A percentile compares a stretch with the other conserved stretches of the same genome.
These are phyloP conservation scores for Tylopilus rubrobrunneus DNA, from an alignment of 768 basidiomycete species.

Conservation along the genomic window DNA sequence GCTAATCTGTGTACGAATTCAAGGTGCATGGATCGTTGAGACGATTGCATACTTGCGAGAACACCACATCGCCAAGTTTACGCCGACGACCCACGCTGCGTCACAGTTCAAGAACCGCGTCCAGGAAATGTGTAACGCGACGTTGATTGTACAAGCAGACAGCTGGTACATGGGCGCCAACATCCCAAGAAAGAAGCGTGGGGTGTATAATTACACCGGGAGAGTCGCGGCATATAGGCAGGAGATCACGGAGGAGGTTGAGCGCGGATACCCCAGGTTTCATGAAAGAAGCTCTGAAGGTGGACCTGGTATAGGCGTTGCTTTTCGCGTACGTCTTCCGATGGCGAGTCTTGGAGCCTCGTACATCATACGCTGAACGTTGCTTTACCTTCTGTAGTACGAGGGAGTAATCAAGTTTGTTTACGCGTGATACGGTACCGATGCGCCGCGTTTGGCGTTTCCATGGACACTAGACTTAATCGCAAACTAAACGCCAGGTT, in stretches of 20 bases:
- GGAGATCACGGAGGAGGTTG: not conserved
- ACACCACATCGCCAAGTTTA: not conserved
- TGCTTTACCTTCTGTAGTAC: too few relatives aligned
- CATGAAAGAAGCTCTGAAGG: too few relatives aligned
- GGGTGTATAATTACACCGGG: not conserved
- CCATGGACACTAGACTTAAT: too few relatives aligned
- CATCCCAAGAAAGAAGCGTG: not conserved
- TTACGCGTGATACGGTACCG: too few relatives aligned
- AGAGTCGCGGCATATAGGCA: too few relatives aligned
- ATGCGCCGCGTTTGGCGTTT: too few relatives aligned
- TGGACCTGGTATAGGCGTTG: too few relatives aligned
- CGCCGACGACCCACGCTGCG: not conserved
- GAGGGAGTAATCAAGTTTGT: too few relatives aligned
- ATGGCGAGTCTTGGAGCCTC: too few relatives aligned
- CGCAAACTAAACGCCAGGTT: too few relatives aligned
- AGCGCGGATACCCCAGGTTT: not conserved
- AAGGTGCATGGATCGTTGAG: not conserved
- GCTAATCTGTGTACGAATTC: not conserved
- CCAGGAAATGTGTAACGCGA: not conserved
- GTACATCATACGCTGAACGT: too few relatives aligned
- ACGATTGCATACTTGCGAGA: not conserved
- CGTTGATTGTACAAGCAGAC: not conserved
- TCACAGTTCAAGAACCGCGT: not conserved
- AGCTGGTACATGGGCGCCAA: not conserved
- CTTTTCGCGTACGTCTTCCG: too few relatives aligned